Conservation (phyloP, 2,329 filamentous ascomycete species). For the Chrysoporthe cubensis region DNA sequence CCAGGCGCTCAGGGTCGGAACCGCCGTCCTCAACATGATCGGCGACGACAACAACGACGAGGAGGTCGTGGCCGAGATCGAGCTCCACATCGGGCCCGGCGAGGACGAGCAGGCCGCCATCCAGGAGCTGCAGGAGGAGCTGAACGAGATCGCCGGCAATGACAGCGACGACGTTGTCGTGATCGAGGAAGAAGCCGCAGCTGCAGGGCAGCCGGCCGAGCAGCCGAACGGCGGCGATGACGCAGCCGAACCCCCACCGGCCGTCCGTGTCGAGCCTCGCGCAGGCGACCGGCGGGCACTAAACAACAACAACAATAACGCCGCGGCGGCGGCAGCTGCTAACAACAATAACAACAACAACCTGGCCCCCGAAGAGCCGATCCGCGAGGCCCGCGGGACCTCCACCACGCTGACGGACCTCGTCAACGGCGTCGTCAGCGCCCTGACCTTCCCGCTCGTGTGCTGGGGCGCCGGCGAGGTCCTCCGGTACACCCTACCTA, state of each 20-base stretch:
- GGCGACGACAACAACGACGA: conserved; percentile 41
- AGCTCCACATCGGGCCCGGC: conserved; percentile 37
- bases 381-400: conserved; percentile 36
- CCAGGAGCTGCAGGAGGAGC: conserved; percentile 35
- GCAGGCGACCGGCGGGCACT: conserved; percentile 20
- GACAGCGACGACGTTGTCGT: conserved; percentile 14
- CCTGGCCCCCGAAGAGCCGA: conserved; percentile 25
- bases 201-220: conserved; percentile 12
- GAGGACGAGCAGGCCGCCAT: conserved; percentile 38
- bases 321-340: conserved; percentile 20
- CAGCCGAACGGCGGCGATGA: conserved; percentile 15
- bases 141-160: conserved; percentile 33
- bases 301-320: conserved; percentile 22
- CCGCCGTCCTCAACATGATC: conserved; percentile 32
- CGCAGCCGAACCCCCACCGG: conserved; percentile 21
- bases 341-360: conserved; percentile 30
- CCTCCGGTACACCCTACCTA: conserved; percentile 70
- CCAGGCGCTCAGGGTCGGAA: conserved; percentile 31
- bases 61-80: conserved; percentile 32
- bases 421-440: conserved; percentile 55
- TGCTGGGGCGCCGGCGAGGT: conserved; percentile 79
- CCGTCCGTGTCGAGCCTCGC: conserved; percentile 16
- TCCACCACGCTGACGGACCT: conserved; percentile 45
- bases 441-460: conserved; percentile 79
- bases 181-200: conserved; percentile 16